Evolutionary conservation across 805 yeast genomes (phyloP), one percentile per base, ranked within the genome.

Genomic region (Saccharomycopsis sp.): DNA sequence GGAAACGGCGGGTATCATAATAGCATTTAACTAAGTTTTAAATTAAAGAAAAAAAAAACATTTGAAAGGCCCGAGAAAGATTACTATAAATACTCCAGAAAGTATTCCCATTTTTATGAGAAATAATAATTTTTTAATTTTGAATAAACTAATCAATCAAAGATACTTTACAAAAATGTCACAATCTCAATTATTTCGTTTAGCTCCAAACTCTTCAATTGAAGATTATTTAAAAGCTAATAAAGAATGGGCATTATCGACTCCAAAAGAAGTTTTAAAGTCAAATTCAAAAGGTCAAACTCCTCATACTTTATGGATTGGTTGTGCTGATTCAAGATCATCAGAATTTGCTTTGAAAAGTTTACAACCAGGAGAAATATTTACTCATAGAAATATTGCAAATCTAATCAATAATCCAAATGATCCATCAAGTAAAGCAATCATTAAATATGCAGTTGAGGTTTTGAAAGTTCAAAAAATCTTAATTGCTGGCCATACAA

Each of bases 231-330:
- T 45, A 9, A 17, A 23, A 21, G 42, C 42, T 6, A 45, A 45
- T 27, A 28, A 38, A 26, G 38, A 35, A 14, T 45, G 45, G 45
- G 42, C 40, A 10, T 18, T 27, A 14, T 18, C 28, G 17, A 19
- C 35, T 28, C 33, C 14, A 5, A 12, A 36, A 15, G 41, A 32
- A 4, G 37, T 57, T 2, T 54, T 58, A 31, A 53, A 52, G 17
- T 34, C 41, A 5, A 84, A 85, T 52, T 88, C 78, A 2, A 65
- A 73, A 52, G 96, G 96, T 38, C 96, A 87, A 61, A 57, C 74
- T n/a, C 97, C 97, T 15, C 92, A 85, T 60, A 85, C 95, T 3
- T 62, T 89, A 36, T 87, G 95, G 88, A 80, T 88, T 45, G 95
- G 96, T 3, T 88, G 97, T 57, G 79, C 94, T 3, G 97, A 88